Conservation (phyloP, 331 rosid genomes). For the Pyracantha coccinea region DNA sequence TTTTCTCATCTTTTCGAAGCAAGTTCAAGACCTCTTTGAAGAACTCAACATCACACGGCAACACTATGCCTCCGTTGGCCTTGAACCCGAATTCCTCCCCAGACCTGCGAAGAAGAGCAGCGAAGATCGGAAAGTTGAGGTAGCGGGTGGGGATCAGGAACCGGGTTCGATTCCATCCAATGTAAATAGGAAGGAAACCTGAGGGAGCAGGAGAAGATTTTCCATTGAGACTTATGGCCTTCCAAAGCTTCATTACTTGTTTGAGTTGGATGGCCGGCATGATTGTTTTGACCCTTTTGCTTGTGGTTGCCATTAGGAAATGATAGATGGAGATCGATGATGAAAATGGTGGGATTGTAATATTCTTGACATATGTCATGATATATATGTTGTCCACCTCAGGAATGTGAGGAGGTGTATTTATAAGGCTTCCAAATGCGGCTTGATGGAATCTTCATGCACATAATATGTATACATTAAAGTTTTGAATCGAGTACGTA, state of each 20-base stretch:
- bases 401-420: neutral
- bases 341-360: neutral
- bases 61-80: slow-evolving; percentile 5
- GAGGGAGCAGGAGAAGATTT: slow-evolving; percentile 1
- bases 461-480: neutral
- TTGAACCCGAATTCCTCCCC: slow-evolving; percentile 13
- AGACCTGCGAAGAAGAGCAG: neutral
- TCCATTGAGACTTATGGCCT: neutral
- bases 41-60: slow-evolving; percentile 18
- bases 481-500: neutral
- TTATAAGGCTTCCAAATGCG: neutral
- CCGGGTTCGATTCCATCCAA: neutral
- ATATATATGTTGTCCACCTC: neutral
- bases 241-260: slow-evolving; percentile 7
- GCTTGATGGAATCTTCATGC: neutral
- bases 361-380: neutral
- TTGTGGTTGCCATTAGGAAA: slow-evolving; percentile 3
- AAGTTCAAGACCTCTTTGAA: neutral
- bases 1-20: slow-evolving; percentile 5
- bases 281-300: slow-evolving; percentile 6
- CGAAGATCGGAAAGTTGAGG: slow-evolving; percentile 5
- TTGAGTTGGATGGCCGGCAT: slow-evolving; percentile 9
- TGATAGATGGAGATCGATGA: neutral
- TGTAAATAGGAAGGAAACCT: slow-evolving; percentile 7
- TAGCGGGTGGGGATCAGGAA: slow-evolving; percentile 9